phyloP scores from a whole-genome alignment of 2,329 filamentous ascomycete genomes.

The Aphanocladium album region DNA sequence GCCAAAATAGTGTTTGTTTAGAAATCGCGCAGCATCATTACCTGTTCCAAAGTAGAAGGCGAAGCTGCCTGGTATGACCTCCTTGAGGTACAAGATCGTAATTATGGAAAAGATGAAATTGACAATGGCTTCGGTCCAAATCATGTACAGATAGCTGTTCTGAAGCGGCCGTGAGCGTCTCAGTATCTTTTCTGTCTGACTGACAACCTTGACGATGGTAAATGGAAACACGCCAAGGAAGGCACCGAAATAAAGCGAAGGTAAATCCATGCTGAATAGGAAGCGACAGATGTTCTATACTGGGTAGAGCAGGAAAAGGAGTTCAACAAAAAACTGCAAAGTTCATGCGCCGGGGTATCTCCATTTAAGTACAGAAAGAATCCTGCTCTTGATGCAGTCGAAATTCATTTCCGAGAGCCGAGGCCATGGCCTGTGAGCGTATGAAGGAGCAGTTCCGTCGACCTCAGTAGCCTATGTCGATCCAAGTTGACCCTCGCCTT shows the following conservation, averaged over 20 bases:
- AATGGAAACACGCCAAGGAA: conserved; percentile 24
- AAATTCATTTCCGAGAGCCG: background rate
- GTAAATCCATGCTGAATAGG: conserved; percentile 13
- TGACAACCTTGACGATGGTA: conserved; percentile 18
- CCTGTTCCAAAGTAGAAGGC: background rate
- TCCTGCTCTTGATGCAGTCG: background rate
- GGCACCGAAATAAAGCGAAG: conserved; percentile 21
- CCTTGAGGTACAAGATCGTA: conserved; percentile 6
- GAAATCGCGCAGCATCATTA: background rate
- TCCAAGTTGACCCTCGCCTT: background rate
- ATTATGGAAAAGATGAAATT: conserved; percentile 5
- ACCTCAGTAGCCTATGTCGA: background rate
- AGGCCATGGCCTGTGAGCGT: background rate
- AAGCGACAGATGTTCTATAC: background rate
- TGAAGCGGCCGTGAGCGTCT: conserved; percentile 16
- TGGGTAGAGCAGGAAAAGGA: background rate
- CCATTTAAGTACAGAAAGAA: background rate
- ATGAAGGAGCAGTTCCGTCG: background rate
- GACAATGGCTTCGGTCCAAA: conserved; percentile 5
- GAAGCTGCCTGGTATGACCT: background rate
- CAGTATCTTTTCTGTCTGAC: conserved; percentile 20
- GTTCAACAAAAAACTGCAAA: background rate
- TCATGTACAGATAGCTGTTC: conserved; percentile 12
- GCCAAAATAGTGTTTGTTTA: background rate
- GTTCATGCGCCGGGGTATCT: background rate